Evolutionary conservation across 2,329 filamentous ascomycete species (phyloP).

Genomic region (Cercospora janseana): DNA sequence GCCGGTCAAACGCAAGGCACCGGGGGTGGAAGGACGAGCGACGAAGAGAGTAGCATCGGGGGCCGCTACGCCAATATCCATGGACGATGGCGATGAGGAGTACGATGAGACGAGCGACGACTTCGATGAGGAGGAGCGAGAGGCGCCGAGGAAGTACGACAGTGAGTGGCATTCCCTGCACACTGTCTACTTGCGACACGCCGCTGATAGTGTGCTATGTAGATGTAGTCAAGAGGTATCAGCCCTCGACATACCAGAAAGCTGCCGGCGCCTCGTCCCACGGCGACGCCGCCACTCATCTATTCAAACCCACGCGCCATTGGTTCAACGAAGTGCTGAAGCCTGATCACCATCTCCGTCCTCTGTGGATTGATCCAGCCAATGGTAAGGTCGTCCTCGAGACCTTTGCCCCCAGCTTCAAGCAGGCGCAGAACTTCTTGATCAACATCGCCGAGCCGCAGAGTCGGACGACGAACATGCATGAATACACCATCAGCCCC

Average conservation of each 20-base stretch:
- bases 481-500: slow-evolving; percentile 88
- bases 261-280: slow-evolving; percentile 38
- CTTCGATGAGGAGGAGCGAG: slow-evolving; percentile 32
- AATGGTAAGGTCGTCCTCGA: slow-evolving; percentile 88
- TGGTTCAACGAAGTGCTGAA: slow-evolving; percentile 82
- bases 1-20: slow-evolving; percentile 42
- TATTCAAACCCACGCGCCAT: slow-evolving; percentile 63
- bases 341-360: slow-evolving; percentile 82
- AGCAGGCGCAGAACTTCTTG: slow-evolving; percentile 87
- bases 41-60: slow-evolving; percentile 43
- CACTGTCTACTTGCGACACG: slow-evolving; percentile 24
- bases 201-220: slow-evolving; percentile 26
- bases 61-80: slow-evolving; percentile 44
- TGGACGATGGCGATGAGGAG: slow-evolving; percentile 59
- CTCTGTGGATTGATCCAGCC: slow-evolving; percentile 88
- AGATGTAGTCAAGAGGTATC: slow-evolving; percentile 53
- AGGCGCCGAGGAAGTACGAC: slow-evolving; percentile 39
- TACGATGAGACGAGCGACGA: slow-evolving; percentile 52
- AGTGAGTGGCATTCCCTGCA: slow-evolving; percentile 36
- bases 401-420: slow-evolving; percentile 84
- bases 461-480: slow-evolving; percentile 83
- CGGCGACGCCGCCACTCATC: slow-evolving; percentile 55
- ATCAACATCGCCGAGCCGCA: slow-evolving; percentile 94
- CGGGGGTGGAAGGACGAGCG: slow-evolving; percentile 36
- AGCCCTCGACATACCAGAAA: slow-evolving; percentile 51